phyloP scores from a whole-genome alignment of 768 basidiomycete genomes.

The Neoboletus brunneissimus region DNA sequence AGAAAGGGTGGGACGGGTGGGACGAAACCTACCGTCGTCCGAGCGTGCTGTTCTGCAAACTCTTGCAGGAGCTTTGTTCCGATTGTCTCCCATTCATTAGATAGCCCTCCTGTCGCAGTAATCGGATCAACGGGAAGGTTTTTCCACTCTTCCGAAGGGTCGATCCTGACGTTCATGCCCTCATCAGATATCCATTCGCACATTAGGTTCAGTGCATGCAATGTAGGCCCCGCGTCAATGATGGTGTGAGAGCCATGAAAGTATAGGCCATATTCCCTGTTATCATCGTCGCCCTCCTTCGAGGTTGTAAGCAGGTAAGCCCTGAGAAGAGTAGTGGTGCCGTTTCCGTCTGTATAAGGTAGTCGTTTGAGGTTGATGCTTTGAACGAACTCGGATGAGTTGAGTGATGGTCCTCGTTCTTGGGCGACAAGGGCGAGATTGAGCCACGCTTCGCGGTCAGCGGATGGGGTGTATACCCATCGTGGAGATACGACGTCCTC shows the following conservation, averaged over 20 bases:
- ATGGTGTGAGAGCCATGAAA: constrained; percentile 23
- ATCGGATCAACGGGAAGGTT: constrained; percentile 28
- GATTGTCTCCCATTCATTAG: constrained; percentile 14
- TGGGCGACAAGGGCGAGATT: constrained; percentile 18
- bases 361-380: constrained; percentile 15
- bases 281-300: neutral
- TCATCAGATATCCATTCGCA: constrained; percentile 21
- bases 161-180: constrained; percentile 9
- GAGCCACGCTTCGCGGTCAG: constrained; percentile 23
- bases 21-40: constrained; percentile 6
- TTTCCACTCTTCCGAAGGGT: constrained; percentile 22
- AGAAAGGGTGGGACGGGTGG: neutral
- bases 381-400: constrained; percentile 17
- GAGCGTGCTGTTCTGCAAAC: neutral
- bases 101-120: constrained; percentile 22
- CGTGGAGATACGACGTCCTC: constrained; percentile 12
- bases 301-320: constrained; percentile 14
- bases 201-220: constrained; percentile 23
- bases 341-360: constrained; percentile 13
- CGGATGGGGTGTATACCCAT: constrained; percentile 24
- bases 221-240: constrained; percentile 22
- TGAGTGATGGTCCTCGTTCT: constrained; percentile 13
- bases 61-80: constrained; percentile 18
- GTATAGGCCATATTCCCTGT: constrained; percentile 19
- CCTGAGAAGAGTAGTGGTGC: constrained; percentile 1